A percentile compares a stretch with the other conserved stretches of the same genome.
Evolutionary conservation across 2,329 filamentous ascomycete species (phyloP).

Genomic region (Penicillium polonicum): DNA sequence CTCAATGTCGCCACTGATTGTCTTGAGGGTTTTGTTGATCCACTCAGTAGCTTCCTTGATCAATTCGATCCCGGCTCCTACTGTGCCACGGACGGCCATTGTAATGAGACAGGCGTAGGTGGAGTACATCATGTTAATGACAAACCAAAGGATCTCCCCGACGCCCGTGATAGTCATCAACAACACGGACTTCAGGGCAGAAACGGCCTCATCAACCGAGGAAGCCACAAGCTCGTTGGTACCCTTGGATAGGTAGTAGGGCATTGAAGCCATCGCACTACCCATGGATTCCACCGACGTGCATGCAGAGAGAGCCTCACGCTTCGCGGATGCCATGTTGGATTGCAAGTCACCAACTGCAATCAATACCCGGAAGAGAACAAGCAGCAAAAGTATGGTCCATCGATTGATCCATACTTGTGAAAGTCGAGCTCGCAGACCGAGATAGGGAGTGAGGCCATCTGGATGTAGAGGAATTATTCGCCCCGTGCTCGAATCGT

Average conservation of each 20-base stretch:
- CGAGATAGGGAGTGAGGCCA: conserved; percentile 85
- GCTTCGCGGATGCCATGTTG: conserved; percentile 72
- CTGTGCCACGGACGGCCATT: conserved; percentile 73
- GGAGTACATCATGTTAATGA: conserved; percentile 85
- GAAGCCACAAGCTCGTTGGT: conserved; percentile 82
- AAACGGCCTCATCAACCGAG: conserved; percentile 76
- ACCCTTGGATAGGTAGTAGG: conserved; percentile 85
- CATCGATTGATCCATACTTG: conserved; percentile 98
- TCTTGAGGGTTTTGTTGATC: conserved; percentile 56
- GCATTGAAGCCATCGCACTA: conserved; percentile 96
- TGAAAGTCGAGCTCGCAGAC: conserved; percentile 81
- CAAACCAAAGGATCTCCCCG: conserved; percentile 83
- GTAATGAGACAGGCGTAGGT: conserved; percentile 90
- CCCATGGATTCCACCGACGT: conserved; percentile 89
- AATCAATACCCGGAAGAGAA: conserved; percentile 77
- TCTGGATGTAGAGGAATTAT: conserved; percentile 62
- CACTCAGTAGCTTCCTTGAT: conserved; percentile 60
- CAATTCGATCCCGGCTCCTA: conserved; percentile 66
- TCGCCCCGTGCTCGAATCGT: conserved; percentile 52
- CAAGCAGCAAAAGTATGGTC: conserved; percentile 84
- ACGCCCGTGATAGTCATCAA: conserved; percentile 77
- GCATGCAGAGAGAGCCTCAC: conserved; percentile 83
- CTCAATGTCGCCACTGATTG: conserved; percentile 48
- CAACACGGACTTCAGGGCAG: conserved; percentile 75
- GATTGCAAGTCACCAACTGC: conserved; percentile 70